phyloP scores from a whole-genome alignment of 805 yeast species.

The Zygoascus flipseniorum region DNA sequence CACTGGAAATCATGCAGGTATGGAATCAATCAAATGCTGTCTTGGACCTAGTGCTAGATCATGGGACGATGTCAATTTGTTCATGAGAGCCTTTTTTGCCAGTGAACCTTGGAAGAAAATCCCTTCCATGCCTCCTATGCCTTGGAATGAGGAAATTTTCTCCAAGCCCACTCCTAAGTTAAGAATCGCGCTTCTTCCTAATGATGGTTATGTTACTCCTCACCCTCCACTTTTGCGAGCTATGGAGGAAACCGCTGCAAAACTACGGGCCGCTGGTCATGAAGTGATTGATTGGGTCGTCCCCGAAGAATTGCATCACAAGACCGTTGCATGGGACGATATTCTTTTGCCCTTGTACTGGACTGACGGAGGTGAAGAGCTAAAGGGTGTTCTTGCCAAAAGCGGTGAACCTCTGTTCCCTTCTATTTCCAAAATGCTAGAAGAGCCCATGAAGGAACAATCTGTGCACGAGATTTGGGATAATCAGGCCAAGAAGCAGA shows the following conservation, averaged over 20 bases:
- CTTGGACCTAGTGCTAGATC: constrained; percentile 60
- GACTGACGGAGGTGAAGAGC: constrained; percentile 60
- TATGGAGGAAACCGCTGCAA: constrained; percentile 26
- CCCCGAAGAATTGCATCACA: constrained; percentile 1
- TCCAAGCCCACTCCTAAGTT: constrained; percentile 1
- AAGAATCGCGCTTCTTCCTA: constrained; percentile 12
- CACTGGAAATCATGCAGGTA: constrained; percentile 35
- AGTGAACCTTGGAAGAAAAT: constrained; percentile 15
- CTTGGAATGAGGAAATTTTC: constrained; percentile 6
- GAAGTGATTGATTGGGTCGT: constrained; percentile 5
- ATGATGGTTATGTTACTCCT: constrained; percentile 40
- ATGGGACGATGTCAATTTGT: constrained; percentile 56
- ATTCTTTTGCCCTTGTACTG: constrained; percentile 33
- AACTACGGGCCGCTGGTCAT: constrained; percentile 6
- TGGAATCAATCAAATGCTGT: constrained; percentile 55
- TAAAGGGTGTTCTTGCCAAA: constrained; percentile 44
- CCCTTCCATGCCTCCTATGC: constrained; percentile 7
- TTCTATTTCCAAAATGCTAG: constrained; percentile 9
- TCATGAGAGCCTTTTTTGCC: constrained; percentile 39
- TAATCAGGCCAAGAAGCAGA: background rate
- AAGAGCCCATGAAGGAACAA: background rate
- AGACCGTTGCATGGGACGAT: constrained; percentile 23
- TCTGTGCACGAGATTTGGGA: background rate
- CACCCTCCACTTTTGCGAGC: constrained; percentile 45
- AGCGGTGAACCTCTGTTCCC: constrained; percentile 15